Evolutionary conservation across 345 rosid genomes (phyloP), one percentile per base, ranked within the genome.

Genomic region (Streptanthus diversifolius): DNA sequence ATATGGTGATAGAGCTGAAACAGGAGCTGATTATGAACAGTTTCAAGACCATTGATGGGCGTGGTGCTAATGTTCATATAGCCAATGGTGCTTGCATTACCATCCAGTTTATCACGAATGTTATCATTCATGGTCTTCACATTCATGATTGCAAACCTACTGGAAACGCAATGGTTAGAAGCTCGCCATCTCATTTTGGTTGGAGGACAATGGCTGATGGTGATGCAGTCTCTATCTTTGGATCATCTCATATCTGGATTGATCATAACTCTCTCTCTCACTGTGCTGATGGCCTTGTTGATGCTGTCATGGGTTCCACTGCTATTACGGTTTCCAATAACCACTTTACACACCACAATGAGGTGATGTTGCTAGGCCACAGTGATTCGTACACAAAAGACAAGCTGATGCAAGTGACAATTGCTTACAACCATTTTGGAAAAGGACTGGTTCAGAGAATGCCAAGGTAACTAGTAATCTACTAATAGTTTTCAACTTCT

Each of bases 161-260:
- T n/a, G 98, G 98, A 5, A 88, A 92, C 74, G 96, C 98, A 44
- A 80, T 87, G 90, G 95, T 92, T 33, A 85, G 98, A 72, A 92
- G 95, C 83, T 85, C 98, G 0, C 93, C 96, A 0, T 47, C 77
- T 62, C 98, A 92, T 55, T 92, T 48, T 35, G 98, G 98, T 5
- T 92, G 95, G 96, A 86, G 98, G 81, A 88, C 93, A 32, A 87
- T 90, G 86, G 90, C 98, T 24, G 98, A 92, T 35, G 98, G 98
- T 2, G 98, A 92, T 67, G 96, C 84, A 40, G 30, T 92, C 55
- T 92, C 96, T 25, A 90, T 92, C 49, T 92, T 88, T 58, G 92
- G 96, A 37, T 88, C 98, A 4, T 90, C 96, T 72, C 96, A 92
- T 51, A 70, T 92, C 5, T 92, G 98, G 98, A 74, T 92, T 48